Conservation (phyloP, 169 alveolate genomes). For the Plasmodium gaboni region DNA sequence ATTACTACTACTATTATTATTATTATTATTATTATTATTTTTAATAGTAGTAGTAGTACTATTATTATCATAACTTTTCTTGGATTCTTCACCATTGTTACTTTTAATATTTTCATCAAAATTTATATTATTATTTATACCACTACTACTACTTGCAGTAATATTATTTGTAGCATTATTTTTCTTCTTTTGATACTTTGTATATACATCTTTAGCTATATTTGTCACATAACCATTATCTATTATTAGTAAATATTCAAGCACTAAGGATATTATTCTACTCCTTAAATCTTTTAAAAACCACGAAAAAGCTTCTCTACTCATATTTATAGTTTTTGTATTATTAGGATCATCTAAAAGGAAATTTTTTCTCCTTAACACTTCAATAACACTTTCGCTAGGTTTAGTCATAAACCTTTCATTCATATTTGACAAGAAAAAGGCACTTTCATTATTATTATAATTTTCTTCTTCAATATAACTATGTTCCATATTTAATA, state of each 20-base stretch:
- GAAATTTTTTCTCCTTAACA: slow-evolving; percentile 57
- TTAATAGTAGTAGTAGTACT: not conserved
- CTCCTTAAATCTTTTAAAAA: slow-evolving; percentile 84
- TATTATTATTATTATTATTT: not conserved
- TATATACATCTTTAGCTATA: slow-evolving; percentile 29
- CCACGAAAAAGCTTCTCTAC: slow-evolving; percentile 89
- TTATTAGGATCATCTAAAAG: slow-evolving; percentile 60
- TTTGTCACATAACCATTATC: slow-evolving; percentile 83
- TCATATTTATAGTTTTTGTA: slow-evolving; percentile 80
- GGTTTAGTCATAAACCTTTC: slow-evolving; percentile 18
- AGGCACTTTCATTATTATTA: slow-evolving; percentile 32
- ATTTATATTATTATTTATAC: not conserved
- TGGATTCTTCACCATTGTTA: not conserved
- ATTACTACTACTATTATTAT: not conserved
- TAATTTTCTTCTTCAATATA: slow-evolving; percentile 68
- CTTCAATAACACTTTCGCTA: slow-evolving; percentile 60
- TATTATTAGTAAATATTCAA: slow-evolving; percentile 79
- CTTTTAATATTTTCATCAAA: not conserved
- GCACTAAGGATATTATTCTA: slow-evolving; percentile 84
- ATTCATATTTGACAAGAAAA: slow-evolving; percentile 44
- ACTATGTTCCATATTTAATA: slow-evolving; percentile 49
- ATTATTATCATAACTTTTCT: not conserved
- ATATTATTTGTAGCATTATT: not conserved
- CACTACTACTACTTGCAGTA: not conserved
- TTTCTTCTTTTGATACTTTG: slow-evolving; percentile 25